Evolutionary conservation across 169 alveolate genomes (phyloP).

Genomic region (Cystoisospora suis): DNA sequence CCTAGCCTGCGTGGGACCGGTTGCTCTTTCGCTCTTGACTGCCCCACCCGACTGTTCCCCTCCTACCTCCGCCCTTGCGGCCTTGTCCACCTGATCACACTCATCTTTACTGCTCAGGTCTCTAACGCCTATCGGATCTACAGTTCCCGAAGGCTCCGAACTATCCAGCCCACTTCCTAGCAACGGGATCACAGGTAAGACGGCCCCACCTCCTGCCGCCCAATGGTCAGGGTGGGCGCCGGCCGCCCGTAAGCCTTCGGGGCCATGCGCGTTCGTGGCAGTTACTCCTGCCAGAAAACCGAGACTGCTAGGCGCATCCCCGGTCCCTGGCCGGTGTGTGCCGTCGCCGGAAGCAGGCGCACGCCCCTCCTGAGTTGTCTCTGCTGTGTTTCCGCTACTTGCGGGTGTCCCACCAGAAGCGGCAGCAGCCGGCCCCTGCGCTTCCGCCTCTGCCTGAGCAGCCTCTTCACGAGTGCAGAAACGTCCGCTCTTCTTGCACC

Average conservation of each 20-base stretch:
- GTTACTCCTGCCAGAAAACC: neutral
- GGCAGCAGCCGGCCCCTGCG: neutral
- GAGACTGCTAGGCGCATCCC: too few species aligned
- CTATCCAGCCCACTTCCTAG: too few species aligned
- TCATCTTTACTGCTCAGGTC: too few species aligned
- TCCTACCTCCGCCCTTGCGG: slow-evolving; percentile 1
- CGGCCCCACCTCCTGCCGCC: neutral
- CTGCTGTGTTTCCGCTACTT: neutral
- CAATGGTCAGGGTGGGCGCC: neutral
- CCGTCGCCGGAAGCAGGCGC: neutral
- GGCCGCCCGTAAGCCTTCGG: neutral
- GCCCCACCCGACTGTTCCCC: neutral
- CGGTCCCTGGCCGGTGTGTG: too few species aligned
- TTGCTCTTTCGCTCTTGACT: neutral
- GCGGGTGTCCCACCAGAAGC: neutral
- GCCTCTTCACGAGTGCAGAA: slow-evolving; percentile 15
- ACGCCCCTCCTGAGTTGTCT: neutral
- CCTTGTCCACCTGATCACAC: neutral
- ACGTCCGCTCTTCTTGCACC: slow-evolving; percentile 22
- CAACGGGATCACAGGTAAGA: neutral
- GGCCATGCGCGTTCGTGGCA: neutral
- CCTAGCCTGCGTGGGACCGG: neutral
- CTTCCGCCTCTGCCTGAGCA: slow-evolving; percentile 13
- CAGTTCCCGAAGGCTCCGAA: too few species aligned
- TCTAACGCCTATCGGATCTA: too few species aligned